Base-by-base conservation (phyloP, 805 yeast genomes). In the Diddensiella caesifluorescens region DNA sequence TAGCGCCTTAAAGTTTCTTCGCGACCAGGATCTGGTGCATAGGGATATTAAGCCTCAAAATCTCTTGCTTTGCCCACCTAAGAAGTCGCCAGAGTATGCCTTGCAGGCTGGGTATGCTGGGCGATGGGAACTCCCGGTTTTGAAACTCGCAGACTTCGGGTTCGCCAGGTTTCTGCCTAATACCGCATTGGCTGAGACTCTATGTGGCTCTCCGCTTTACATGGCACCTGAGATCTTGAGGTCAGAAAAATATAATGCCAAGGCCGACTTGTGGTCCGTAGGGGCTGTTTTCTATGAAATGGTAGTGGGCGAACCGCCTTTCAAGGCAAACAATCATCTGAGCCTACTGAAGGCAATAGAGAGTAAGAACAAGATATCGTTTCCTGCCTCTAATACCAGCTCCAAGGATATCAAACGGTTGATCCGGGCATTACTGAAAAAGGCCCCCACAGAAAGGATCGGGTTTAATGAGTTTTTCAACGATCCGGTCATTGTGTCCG, bases 141-240 rank as follows among this genome's bases (percentile, higher is more conserved):
- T 92, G 49, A 90, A 90, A 62, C 80, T 92, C 46, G 98, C 98
- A 9, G 98, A 92, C 66, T 92, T 92, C 64, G 98, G 98, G 1
- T 92, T 92, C 67, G 98, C 98, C 4, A 73, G 97, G 48, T 85
- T 89, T 58, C 70, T 92, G 54, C 98, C 98, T 4, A 79, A 84
- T 38, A 83, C 97, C 1, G 81, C 95, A 1, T 71, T 92, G 76
- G 97, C 97, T 1, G 98, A 92, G 60, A 92, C 98, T 1, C 69
- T 92, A 51, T 92, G 98, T 70, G 98, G 98, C 1, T 86, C 95
- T 7, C 98, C 98, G 2, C 72, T 92, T 33, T 92, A 92, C 64
- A 92, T 92, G 98, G 98, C 98, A 0, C 98, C 98, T 0, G 98
- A 92, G 64, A 92, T 92, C 36, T 68, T 92, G 53, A 73, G 95